These are phyloP conservation scores for Cytospora schulzeri DNA, from an alignment of 2,329 filamentous ascomycete genomes.

Conservation along the genomic window DNA sequence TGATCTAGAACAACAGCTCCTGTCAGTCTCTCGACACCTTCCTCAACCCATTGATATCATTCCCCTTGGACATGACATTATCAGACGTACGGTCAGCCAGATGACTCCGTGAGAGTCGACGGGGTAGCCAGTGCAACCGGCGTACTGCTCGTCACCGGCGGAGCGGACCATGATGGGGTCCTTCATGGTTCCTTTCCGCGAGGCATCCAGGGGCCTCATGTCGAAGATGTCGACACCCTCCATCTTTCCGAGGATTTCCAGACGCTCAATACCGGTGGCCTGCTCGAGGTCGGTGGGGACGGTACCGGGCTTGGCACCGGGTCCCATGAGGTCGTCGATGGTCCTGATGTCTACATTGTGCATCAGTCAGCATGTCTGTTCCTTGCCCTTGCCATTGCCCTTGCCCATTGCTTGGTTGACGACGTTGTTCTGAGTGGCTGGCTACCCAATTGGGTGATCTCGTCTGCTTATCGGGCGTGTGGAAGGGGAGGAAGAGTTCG, in stretches of 20 bases:
- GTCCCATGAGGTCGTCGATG: slow-evolving; percentile 80
- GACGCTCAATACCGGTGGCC: slow-evolving; percentile 94
- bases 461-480: neutral
- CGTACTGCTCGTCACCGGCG: slow-evolving; percentile 93
- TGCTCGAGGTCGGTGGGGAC: slow-evolving; percentile 95
- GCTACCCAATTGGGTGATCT: neutral
- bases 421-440: neutral
- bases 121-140: slow-evolving; percentile 92
- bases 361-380: slow-evolving; percentile 27
- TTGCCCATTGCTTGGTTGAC: neutral
- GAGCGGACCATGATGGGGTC: slow-evolving; percentile 90
- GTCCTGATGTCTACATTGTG: slow-evolving; percentile 71
- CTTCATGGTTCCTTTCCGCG: slow-evolving; percentile 82
- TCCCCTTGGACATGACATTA: neutral
- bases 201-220: slow-evolving; percentile 93
- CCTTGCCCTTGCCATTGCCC: too few relatives aligned
- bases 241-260: slow-evolving; percentile 99
- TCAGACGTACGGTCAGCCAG: slow-evolving; percentile 79
- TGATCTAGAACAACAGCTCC: slow-evolving; percentile 58
- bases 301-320: slow-evolving; percentile 79
- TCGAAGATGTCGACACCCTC: slow-evolving; percentile 97
- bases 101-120: slow-evolving; percentile 87
- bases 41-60: neutral
- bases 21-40: slow-evolving; percentile 3
- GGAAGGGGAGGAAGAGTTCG: neutral